Evolutionary conservation across 2,329 filamentous ascomycete species (phyloP).

Genomic region (Huntiella moniliformis): DNA sequence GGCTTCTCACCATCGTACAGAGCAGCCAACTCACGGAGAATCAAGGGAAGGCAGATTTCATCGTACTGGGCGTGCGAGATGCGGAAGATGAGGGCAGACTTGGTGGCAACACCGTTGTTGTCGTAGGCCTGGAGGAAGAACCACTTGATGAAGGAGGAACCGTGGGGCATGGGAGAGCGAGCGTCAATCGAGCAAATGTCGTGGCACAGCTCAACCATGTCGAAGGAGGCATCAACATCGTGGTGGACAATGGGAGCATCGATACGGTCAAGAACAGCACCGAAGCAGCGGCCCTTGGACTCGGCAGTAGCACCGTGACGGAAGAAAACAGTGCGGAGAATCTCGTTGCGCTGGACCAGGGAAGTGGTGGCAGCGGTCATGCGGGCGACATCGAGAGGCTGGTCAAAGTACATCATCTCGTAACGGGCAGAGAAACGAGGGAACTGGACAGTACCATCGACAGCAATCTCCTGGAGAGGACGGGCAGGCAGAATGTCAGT

Average conservation of each 20-base stretch:
- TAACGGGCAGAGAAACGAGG: conserved; percentile 46
- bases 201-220: conserved; percentile 31
- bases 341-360: conserved; percentile 41
- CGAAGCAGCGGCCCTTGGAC: conserved; percentile 27
- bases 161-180: conserved; percentile 34
- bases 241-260: conserved; percentile 31
- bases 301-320: conserved; percentile 17
- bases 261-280: conserved; percentile 38
- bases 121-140: conserved; percentile 26
- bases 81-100: conserved; percentile 34
- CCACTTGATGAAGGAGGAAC: conserved; percentile 42
- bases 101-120: conserved; percentile 13
- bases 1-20: conserved; percentile 19
- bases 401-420: conserved; percentile 43
- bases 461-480: conserved; percentile 39
- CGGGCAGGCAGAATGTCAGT: conserved; percentile 37
- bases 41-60: conserved; percentile 44
- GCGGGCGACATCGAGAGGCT: conserved; percentile 26
- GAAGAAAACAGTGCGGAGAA: conserved; percentile 47
- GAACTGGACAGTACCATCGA: conserved; percentile 35
- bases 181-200: conserved; percentile 37
- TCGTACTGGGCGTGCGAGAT: conserved; percentile 54
- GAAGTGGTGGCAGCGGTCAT: conserved; percentile 32
- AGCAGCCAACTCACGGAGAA: conserved; percentile 40
- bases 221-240: conserved; percentile 26